These are phyloP conservation scores for Celoporthe dispersa DNA, from an alignment of 2,329 filamentous ascomycete genomes.

Conservation along the genomic window DNA sequence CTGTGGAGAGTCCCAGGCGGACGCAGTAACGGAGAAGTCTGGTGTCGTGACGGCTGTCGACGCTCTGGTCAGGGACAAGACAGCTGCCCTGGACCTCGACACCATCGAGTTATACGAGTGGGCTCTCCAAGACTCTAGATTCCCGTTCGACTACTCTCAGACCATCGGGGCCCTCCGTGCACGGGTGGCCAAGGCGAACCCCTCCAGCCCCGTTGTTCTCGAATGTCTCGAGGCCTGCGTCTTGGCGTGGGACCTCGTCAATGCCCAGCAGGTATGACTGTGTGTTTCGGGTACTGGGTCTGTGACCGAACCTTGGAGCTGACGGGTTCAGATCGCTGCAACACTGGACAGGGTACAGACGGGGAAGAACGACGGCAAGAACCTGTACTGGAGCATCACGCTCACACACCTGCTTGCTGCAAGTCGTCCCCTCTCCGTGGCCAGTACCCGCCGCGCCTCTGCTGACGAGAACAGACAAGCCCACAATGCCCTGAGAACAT, in stretches of 20 bases:
- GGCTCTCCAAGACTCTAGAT: slow-evolving; percentile 44
- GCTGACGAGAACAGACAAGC: slow-evolving; percentile 46
- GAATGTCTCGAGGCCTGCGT: slow-evolving; percentile 58
- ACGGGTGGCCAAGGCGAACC: slow-evolving; percentile 57
- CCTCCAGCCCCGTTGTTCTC: slow-evolving; percentile 47
- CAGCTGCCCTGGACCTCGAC: slow-evolving; percentile 53
- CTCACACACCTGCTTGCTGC: slow-evolving; percentile 59
- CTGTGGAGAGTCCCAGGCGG: slow-evolving; percentile 57
- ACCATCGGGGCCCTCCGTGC: slow-evolving; percentile 55
- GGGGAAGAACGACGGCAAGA: slow-evolving; percentile 49
- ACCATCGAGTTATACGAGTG: slow-evolving; percentile 60
- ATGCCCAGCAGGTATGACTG: slow-evolving; percentile 57
- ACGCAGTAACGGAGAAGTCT: slow-evolving; percentile 52
- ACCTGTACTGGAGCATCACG: slow-evolving; percentile 60
- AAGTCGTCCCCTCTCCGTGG: slow-evolving; percentile 32
- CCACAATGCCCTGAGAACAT: slow-evolving; percentile 53
- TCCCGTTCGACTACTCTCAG: slow-evolving; percentile 45
- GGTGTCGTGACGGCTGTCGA: slow-evolving; percentile 50
- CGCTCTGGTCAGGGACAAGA: slow-evolving; percentile 51
- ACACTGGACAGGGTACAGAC: slow-evolving; percentile 56
- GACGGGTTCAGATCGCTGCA: slow-evolving; percentile 53
- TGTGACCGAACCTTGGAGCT: background rate
- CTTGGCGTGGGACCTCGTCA: slow-evolving; percentile 58
- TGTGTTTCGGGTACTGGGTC: background rate
- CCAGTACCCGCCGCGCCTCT: background rate